Evolutionary conservation across 1,284 basidiomycete genomes (phyloP).

Genomic region (Marasmius fiardii): DNA sequence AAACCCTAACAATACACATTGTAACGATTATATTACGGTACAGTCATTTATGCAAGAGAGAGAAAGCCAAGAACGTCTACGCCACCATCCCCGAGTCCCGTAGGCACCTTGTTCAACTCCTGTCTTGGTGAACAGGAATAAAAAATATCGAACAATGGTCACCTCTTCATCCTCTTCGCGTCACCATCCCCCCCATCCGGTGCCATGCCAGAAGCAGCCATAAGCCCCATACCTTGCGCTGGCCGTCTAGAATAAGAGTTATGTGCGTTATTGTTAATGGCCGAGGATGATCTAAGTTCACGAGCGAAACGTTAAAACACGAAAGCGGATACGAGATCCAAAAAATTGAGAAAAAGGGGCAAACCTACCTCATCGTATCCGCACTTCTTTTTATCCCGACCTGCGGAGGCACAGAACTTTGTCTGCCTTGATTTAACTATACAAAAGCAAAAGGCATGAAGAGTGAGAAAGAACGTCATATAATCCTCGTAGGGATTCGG

Average conservation of each 20-base stretch:
- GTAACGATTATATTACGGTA: too few relatives aligned
- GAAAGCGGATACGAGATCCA: neutral
- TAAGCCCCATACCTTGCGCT: conserved; percentile 43
- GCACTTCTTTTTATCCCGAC: conserved; percentile 12
- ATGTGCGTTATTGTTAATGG: neutral
- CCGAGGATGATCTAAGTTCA: neutral
- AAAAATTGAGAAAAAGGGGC: neutral
- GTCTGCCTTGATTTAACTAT: neutral
- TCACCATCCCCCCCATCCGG: conserved; percentile 38
- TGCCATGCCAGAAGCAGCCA: conserved; percentile 24
- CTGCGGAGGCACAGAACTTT: neutral
- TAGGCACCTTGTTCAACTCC: too few relatives aligned
- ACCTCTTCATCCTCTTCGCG: conserved; percentile 45
- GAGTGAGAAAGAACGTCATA: neutral
- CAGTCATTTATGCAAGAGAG: too few relatives aligned
- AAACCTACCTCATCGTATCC: conserved; percentile 11
- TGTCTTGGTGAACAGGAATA: too few relatives aligned
- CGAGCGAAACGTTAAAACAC: neutral
- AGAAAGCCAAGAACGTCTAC: too few relatives aligned
- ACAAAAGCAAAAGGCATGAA: neutral
- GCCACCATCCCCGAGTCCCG: too few relatives aligned
- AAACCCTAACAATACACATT: too few relatives aligned
- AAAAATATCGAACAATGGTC: conserved; percentile 14
- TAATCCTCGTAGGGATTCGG: neutral
- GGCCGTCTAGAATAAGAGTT: conserved; percentile 5